Evolutionary conservation across 1,139 yeast genomes (phyloP).

Genomic region (Zygoascus sp.): DNA sequence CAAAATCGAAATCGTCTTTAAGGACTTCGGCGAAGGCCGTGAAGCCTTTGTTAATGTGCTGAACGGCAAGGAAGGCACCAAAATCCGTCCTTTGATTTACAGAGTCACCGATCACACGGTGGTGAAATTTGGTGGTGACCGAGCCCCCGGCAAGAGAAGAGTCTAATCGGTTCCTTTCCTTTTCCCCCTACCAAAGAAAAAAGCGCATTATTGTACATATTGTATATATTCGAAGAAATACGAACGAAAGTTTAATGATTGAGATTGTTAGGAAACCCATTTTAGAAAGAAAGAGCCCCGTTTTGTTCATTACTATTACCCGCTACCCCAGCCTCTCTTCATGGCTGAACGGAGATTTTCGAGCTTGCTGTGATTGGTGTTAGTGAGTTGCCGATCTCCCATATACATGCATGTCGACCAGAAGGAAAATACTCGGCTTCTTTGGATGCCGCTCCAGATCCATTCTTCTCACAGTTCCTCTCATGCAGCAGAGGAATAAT

Average conservation of each 20-base stretch:
- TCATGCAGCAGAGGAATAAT: conserved; percentile 1
- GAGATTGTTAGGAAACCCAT: too few relatives aligned
- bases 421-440: background rate
- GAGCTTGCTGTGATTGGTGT: background rate
- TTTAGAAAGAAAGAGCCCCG: too few relatives aligned
- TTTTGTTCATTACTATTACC: too few relatives aligned
- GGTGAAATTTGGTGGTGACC: conserved; percentile 87
- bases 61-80: conserved; percentile 82
- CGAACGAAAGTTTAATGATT: background rate
- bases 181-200: too few relatives aligned
- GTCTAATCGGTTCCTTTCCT: conserved; percentile 38
- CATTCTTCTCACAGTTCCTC: conserved; percentile 6
- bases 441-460: conserved; percentile 4
- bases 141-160: conserved; percentile 81
- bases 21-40: conserved; percentile 85
- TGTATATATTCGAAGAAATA: background rate
- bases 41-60: conserved; percentile 81
- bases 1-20: conserved; percentile 59
- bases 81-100: conserved; percentile 57
- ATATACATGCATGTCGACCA: background rate
- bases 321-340: too few relatives aligned
- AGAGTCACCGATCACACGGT: conserved; percentile 74
- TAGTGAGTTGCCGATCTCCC: background rate
- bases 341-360: too few relatives aligned
- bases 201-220: conserved; percentile 2